phyloP scores from a whole-genome alignment of 2,329 filamentous ascomycete species.

The Neofusicoccum sp. region DNA sequence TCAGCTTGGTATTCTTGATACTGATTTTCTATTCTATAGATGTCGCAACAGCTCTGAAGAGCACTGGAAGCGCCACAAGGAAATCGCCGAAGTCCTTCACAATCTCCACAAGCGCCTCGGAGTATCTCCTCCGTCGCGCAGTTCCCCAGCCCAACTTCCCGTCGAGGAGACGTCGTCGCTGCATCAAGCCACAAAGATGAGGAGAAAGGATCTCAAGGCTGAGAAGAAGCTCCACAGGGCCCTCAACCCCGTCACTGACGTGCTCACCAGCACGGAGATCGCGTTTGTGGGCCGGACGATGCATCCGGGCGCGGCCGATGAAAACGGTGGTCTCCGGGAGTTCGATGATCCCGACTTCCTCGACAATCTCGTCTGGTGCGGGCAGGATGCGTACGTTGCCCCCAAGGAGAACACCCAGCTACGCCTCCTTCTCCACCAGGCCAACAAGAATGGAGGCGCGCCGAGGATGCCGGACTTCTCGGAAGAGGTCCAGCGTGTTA shows the following conservation, averaged over 20 bases:
- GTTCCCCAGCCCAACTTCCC: too few relatives aligned
- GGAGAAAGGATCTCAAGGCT: background rate
- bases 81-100: conserved; percentile 27
- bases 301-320: background rate
- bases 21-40: too few relatives aligned
- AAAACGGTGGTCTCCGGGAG: background rate
- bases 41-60: conserved; percentile 24
- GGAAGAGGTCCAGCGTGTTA: background rate
- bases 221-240: background rate
- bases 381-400: background rate
- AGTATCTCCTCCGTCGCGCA: too few relatives aligned
- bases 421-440: background rate
- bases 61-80: conserved; percentile 31
- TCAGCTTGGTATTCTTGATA: too few relatives aligned
- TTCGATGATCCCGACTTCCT: background rate
- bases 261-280: background rate
- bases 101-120: conserved; percentile 21
- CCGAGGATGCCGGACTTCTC: background rate
- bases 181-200: too few relatives aligned
- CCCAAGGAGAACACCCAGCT: too few relatives aligned
- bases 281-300: background rate
- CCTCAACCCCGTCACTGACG: background rate
- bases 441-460: background rate
- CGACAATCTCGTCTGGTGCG: background rate
- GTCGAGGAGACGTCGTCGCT: conserved; percentile 26